Evolutionary conservation across 805 yeast genomes (phyloP), one percentile per base, ranked within the genome.

Genomic region (Ogataea kodamae): DNA sequence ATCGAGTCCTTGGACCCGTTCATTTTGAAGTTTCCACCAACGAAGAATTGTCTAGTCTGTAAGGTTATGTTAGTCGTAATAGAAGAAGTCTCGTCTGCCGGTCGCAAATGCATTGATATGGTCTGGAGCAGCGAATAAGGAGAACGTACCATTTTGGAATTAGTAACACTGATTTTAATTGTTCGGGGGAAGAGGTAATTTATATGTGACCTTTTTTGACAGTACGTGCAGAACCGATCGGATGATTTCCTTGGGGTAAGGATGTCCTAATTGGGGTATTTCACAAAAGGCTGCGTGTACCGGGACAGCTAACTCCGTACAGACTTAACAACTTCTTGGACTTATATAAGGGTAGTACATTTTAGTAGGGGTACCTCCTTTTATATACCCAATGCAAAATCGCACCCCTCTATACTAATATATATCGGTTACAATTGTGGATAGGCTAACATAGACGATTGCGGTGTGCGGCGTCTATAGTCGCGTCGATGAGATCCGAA

Each of bases 1-100:
- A 92, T 84, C 54, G 92, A 82, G 55, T 74, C 76, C 68, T 80
- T 81, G 61, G 95, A 70, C 62, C 98, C 98, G 77, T 92, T 92
- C 86, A 92, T 81, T 70, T 92, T 92, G 78, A 92, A 90, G 88
- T 92, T 92, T 60, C 98, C 98, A 56, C 98, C 98, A 61, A 92
- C 96, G 67, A 92, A 89, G 72, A 90, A 92, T 41, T 55, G 56
- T 54, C 63, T 55, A 39, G 61, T 47, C 55, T 50, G 44, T 36
- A 35, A 28, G 15, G 21, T 11, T 13, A 25, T 36, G 49, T 40
- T 45, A 42, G 38, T 45, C 34, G 38, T 29, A 24, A 33, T 19
- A 19, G 9, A 18, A 18, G 10, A 23, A 37, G 22, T 22, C 23
- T n/a, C 11, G 28, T 30, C 35, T 37, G 31, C 28, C 27, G 50